Evolutionary conservation across 306 rosid species (phyloP).

Genomic region (Prunus campanulata): DNA sequence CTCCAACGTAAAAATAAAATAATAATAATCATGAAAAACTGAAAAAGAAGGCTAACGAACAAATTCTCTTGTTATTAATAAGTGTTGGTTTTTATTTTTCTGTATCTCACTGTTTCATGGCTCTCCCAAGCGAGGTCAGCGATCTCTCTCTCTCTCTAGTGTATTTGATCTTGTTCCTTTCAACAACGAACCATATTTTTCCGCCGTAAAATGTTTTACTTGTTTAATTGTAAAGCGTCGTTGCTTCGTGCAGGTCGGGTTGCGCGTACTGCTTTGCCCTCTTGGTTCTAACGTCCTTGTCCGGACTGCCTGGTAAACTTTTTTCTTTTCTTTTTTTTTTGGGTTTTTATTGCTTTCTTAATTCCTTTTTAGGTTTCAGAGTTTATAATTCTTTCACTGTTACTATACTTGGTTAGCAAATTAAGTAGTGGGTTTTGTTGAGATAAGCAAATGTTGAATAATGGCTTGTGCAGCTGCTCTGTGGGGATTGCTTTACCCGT

Average conservation of each 20-base stretch:
- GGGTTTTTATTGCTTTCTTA: background rate
- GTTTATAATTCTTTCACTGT: background rate
- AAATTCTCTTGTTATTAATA: too few relatives aligned
- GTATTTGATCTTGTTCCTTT: background rate
- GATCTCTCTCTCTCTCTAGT: conserved; percentile 1
- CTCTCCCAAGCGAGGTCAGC: conserved; percentile 19
- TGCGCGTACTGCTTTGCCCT: conserved; percentile 39
- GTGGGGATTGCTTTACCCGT: conserved; percentile 51
- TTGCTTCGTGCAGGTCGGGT: conserved; percentile 35
- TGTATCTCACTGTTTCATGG: background rate
- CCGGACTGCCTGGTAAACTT: conserved; percentile 47
- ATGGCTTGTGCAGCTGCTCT: conserved; percentile 43
- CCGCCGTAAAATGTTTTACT: background rate
- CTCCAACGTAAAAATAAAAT: too few relatives aligned
- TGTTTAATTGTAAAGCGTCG: background rate
- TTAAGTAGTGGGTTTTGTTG: background rate
- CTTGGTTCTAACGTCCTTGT: conserved; percentile 38
- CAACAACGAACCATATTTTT: background rate
- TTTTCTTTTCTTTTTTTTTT: too few relatives aligned
- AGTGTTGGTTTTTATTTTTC: too few relatives aligned
- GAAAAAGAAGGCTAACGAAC: too few relatives aligned
- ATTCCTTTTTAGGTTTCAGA: background rate
- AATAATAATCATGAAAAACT: too few relatives aligned
- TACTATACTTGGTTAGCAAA: background rate
- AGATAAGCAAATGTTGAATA: background rate